Evolutionary conservation across 352 stramenopile genomes (phyloP).

Genomic region (Peronospora farinosa): DNA sequence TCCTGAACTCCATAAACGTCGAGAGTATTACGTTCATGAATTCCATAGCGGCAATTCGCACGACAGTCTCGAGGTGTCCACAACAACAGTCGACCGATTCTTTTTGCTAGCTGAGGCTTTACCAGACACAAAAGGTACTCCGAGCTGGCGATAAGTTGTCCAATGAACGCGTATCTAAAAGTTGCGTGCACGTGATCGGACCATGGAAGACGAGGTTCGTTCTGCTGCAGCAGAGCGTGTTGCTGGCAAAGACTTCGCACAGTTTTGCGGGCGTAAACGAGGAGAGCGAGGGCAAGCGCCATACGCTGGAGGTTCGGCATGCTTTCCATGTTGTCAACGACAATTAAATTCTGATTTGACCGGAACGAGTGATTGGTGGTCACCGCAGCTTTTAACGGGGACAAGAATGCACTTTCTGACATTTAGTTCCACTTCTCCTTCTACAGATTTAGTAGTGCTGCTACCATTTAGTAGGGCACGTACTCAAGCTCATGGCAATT

Average conservation of each 20-base stretch:
- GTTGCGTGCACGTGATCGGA: constrained; percentile 10
- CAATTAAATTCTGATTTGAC: constrained; percentile 1
- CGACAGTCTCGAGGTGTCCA: constrained; percentile 27
- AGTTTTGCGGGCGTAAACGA: constrained; percentile 24
- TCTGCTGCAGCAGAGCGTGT: constrained; percentile 19
- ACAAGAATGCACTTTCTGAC: not conserved
- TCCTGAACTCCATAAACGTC: constrained; percentile 51
- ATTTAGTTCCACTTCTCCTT: not conserved
- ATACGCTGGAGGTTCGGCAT: constrained; percentile 14
- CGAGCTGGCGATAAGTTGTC: constrained; percentile 43
- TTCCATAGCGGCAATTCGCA: constrained; percentile 37
- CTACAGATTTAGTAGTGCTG: constrained; percentile 5
- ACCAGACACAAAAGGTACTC: constrained; percentile 52
- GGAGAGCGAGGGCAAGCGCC: constrained; percentile 12
- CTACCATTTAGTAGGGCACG: constrained; percentile 40
- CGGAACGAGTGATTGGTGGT: constrained; percentile 1
- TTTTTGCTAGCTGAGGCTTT: constrained; percentile 42
- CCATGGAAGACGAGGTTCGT: constrained; percentile 17
- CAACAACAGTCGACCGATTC: constrained; percentile 42
- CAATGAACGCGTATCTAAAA: constrained; percentile 42
- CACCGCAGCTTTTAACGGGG: not conserved
- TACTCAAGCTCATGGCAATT: constrained; percentile 68
- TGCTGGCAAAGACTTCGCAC: constrained; percentile 19
- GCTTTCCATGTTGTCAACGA: constrained; percentile 10
- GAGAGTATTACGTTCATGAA: constrained; percentile 45